Base-by-base conservation (phyloP, 2,329 filamentous ascomycete species). In the Macrophomina tecta region DNA sequence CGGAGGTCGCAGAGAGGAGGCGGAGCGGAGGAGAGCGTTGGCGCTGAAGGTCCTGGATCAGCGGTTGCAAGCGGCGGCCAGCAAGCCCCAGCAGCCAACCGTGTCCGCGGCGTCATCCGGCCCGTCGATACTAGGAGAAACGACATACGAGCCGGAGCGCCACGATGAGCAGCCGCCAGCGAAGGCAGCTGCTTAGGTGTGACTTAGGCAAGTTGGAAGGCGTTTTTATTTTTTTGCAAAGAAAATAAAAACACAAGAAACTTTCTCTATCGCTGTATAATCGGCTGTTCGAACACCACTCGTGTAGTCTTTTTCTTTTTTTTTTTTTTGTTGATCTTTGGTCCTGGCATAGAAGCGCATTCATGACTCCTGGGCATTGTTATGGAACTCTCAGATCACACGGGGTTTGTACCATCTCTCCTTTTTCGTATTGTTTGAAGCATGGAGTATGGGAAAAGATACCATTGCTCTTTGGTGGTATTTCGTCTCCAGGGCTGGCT, bases 11-110 rank as follows among this genome's bases (percentile, higher is more conserved):
- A 89, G 94, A 68, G 94, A 95, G 60, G 95, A 98, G 79, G 94
- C 94, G 0, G 95, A 98, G 82, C 84, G 95, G 71, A 87, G 95
- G 76, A 87, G 95, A 71, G 94, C 94, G 0, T 82, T 99, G 70
- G 95, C 95, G 1, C 84, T 99, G 66, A 94, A 94, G 76, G 94
- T 94, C 3, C 82, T 99, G 65, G 95, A 99, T 78, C 93, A 98
- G 81, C 86, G 95, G 70, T 83, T 99, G 63, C 91, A 95, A 78
- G 91, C 92, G n/a, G 93, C 93, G 3, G 90, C 91, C 16, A 84
- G 83, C 40, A 85, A 76, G 52, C 70, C 67, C 2, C 56, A 67
- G 34, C 58, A 60, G 32, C 66, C 70, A 9, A 71, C 79, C 68
- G 45, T 62, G n/a, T 80, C 85, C 55, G 77, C 82, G 34, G 75